phyloP scores from a whole-genome alignment of 768 basidiomycete genomes.

The Arthromyces matolae region DNA sequence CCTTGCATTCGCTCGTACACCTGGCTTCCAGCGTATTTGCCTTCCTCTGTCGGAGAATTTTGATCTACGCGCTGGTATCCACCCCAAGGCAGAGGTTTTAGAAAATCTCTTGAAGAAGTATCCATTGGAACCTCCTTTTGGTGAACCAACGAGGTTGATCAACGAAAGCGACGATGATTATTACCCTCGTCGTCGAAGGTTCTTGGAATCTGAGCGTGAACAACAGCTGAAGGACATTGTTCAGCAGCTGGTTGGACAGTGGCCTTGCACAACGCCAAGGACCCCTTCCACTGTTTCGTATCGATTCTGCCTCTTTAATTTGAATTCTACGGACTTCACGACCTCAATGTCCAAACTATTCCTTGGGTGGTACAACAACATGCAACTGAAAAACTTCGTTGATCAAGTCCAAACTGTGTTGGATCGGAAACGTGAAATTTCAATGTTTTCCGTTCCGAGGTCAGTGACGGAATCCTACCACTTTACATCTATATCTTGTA shows the following conservation, averaged over 20 bases:
- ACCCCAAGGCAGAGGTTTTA: conserved; percentile 13
- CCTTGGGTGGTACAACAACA: conserved; percentile 13
- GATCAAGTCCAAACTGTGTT: conserved; percentile 13
- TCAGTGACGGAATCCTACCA: neutral
- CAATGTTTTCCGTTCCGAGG: neutral
- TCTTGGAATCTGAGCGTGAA: neutral
- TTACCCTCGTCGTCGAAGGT: conserved; percentile 2
- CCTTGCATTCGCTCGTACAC: conserved; percentile 28
- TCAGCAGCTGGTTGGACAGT: conserved; percentile 14
- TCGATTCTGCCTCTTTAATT: conserved; percentile 4
- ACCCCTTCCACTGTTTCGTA: neutral
- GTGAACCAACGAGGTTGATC: neutral
- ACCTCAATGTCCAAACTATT: conserved; percentile 1
- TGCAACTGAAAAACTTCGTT: conserved; percentile 12
- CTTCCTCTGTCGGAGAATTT: conserved; percentile 18
- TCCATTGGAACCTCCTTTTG: neutral
- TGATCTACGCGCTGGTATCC: conserved; percentile 19
- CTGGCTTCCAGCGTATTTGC: conserved; percentile 9
- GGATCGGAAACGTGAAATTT: neutral
- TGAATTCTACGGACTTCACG: conserved; percentile 2
- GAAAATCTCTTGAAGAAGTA: neutral
- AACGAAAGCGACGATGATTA: conserved; percentile 6
- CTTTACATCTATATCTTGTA: neutral
- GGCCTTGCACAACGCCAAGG: conserved; percentile 19
- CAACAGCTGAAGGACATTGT: conserved; percentile 11